Evolutionary conservation across 805 yeast genomes (phyloP).

Genomic region (Saturnispora gosingensis): DNA sequence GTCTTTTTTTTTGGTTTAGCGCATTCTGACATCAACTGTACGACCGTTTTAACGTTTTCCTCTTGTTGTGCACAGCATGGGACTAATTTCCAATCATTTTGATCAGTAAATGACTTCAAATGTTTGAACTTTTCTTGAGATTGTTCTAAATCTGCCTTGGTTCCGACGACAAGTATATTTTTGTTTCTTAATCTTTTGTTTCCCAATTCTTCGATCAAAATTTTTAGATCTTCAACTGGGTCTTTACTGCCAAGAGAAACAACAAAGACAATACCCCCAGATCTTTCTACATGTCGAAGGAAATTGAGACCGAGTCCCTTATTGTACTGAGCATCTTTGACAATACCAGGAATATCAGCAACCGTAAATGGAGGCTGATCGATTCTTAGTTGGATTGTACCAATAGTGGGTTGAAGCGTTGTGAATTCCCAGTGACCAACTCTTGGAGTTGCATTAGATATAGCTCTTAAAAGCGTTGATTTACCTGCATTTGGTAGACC

Average conservation of each 20-base stretch:
- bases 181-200: slow-evolving; percentile 49
- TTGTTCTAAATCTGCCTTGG: slow-evolving; percentile 79
- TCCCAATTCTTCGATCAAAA: slow-evolving; percentile 66
- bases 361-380: slow-evolving; percentile 73
- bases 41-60: slow-evolving; percentile 64
- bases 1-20: slow-evolving; percentile 25
- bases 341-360: slow-evolving; percentile 96
- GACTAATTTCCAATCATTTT: slow-evolving; percentile 52
- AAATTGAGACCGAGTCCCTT: slow-evolving; percentile 93
- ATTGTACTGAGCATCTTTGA: slow-evolving; percentile 76
- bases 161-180: slow-evolving; percentile 68
- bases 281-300: slow-evolving; percentile 84
- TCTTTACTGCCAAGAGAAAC: slow-evolving; percentile 59
- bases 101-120: slow-evolving; percentile 38
- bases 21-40: slow-evolving; percentile 61
- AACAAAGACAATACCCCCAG: slow-evolving; percentile 84
- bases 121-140: slow-evolving; percentile 38
- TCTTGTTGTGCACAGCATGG: slow-evolving; percentile 77
- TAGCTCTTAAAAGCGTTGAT: slow-evolving; percentile 77
- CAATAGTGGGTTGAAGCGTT: slow-evolving; percentile 84
- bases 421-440: slow-evolving; percentile 98
- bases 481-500: slow-evolving; percentile 98
- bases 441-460: slow-evolving; percentile 80
- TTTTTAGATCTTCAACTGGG: slow-evolving; percentile 58
- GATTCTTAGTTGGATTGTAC: slow-evolving; percentile 65